A percentile compares a stretch with the other conserved stretches of the same genome.
These are phyloP conservation scores for Didymella lethalis DNA, from an alignment of 2,329 filamentous ascomycete species.

Conservation along the genomic window DNA sequence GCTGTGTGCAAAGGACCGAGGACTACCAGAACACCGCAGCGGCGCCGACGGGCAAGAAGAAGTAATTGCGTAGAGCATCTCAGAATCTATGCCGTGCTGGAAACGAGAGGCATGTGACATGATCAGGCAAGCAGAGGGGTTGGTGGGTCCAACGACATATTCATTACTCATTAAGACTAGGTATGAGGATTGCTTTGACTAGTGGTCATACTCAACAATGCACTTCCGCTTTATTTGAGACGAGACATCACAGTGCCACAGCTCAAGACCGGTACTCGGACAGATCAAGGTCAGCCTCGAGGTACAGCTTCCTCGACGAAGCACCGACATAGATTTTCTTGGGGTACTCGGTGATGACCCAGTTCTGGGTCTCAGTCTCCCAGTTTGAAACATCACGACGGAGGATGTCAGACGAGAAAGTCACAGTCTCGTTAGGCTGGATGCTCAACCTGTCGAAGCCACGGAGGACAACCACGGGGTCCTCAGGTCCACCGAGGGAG, in stretches of 20 bases:
- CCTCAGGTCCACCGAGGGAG: constrained; percentile 77
- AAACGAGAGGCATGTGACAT: neutral
- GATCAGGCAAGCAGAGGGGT: neutral
- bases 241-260: neutral
- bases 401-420: constrained; percentile 74
- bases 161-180: constrained; percentile 19
- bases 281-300: constrained; percentile 48
- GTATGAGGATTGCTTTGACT: neutral
- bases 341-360: constrained; percentile 68
- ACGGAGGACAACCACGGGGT: constrained; percentile 72
- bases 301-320: constrained; percentile 64
- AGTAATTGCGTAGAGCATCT: neutral
- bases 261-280: constrained; percentile 25
- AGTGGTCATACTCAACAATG: neutral
- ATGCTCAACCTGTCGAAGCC: constrained; percentile 82
- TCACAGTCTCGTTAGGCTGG: constrained; percentile 69
- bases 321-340: constrained; percentile 69
- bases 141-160: neutral
- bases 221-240: neutral
- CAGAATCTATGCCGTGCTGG: too few relatives aligned
- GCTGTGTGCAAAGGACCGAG: constrained; percentile 62
- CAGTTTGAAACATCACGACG: constrained; percentile 88
- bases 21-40: constrained; percentile 35
- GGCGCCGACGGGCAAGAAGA: constrained; percentile 11
- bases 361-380: constrained; percentile 82